Evolutionary conservation across 176 grass and related monocot genomes (phyloP).

Genomic region (Melocanna baccifera): DNA sequence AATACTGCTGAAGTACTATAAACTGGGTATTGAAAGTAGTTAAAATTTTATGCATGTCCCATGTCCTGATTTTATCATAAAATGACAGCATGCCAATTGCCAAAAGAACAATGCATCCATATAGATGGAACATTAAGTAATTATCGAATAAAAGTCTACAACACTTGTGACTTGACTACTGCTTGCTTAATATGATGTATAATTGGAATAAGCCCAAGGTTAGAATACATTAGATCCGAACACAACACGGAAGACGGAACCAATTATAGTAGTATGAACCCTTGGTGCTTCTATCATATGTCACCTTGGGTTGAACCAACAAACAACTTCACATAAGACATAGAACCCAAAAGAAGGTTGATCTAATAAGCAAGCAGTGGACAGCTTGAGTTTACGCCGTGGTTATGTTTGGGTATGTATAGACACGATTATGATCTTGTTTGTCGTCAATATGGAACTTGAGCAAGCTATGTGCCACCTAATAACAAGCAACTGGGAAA

Average conservation of each 20-base stretch:
- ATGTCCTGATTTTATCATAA: background rate
- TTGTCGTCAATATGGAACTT: background rate
- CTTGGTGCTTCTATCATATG: conserved; percentile 4
- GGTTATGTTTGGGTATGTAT: background rate
- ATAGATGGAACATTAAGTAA: background rate
- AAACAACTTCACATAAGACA: background rate
- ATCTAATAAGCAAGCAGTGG: background rate
- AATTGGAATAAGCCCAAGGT: background rate
- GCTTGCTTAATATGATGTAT: background rate
- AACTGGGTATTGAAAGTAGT: background rate
- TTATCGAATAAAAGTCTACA: no score
- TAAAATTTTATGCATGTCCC: background rate
- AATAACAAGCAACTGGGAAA: background rate
- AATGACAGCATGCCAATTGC: background rate
- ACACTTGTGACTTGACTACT: background rate
- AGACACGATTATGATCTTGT: background rate
- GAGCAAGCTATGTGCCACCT: background rate
- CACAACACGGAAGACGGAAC: background rate
- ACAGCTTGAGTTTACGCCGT: background rate
- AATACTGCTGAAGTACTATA: background rate
- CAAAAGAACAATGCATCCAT: background rate
- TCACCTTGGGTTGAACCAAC: background rate
- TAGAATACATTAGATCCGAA: conserved; percentile 4
- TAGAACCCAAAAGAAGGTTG: background rate
- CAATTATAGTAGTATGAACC: background rate